phyloP scores from a whole-genome alignment of 1,139 yeast species.

The Debaryomyces sp. region DNA sequence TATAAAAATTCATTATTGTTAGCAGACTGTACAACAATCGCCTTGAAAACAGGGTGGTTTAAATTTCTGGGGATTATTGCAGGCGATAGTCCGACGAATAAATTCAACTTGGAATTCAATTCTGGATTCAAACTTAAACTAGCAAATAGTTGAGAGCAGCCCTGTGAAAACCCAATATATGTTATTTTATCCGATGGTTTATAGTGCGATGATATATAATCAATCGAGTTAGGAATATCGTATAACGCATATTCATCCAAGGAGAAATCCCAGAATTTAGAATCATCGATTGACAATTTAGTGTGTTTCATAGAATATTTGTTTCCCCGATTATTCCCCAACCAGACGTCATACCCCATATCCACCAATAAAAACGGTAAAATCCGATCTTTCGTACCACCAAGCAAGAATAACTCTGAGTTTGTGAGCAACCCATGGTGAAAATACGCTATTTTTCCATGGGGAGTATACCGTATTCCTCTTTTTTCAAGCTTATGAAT shows the following conservation, averaged over 20 bases:
- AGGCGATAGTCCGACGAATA: constrained; percentile 48
- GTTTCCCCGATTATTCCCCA: constrained; percentile 41
- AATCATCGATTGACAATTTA: constrained; percentile 40
- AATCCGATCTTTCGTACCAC: constrained; percentile 33
- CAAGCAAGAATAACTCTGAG: constrained; percentile 47
- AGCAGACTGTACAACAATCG: constrained; percentile 41
- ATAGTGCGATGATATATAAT: constrained; percentile 47
- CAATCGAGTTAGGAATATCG: constrained; percentile 78
- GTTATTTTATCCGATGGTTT: constrained; percentile 20
- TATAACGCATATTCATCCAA: constrained; percentile 83
- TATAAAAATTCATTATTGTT: constrained; percentile 34
- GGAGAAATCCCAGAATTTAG: constrained; percentile 79
- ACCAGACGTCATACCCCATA: constrained; percentile 40
- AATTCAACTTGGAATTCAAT: constrained; percentile 33
- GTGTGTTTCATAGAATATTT: constrained; percentile 43
- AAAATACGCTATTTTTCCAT: constrained; percentile 37
- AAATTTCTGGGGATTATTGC: constrained; percentile 47
- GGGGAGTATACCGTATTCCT: neutral
- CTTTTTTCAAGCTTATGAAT: constrained; percentile 36
- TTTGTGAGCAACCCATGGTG: constrained; percentile 52
- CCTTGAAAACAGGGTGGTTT: constrained; percentile 38
- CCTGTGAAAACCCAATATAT: constrained; percentile 50
- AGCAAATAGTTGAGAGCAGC: constrained; percentile 49
- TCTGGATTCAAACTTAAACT: constrained; percentile 42
- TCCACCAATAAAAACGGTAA: constrained; percentile 34